Percentiles rank a stretch among this genome's conserved stretches.
Evolutionary conservation across 1,284 basidiomycete species (phyloP).

Genomic region (Cryptococcus sp.): DNA sequence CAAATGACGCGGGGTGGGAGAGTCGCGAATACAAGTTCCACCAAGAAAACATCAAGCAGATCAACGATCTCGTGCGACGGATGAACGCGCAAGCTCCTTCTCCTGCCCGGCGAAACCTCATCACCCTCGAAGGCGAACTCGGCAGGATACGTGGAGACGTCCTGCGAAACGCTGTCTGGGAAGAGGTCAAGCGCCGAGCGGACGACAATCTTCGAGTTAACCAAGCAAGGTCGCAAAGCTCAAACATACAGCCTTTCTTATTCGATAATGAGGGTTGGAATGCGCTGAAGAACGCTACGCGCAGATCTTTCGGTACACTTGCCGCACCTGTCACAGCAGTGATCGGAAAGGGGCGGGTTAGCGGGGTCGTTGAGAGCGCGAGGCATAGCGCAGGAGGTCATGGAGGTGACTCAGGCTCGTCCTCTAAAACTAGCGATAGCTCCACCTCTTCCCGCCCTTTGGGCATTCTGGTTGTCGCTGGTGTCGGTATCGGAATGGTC

Average conservation of each 20-base stretch:
- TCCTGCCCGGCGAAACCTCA: conserved; percentile 65
- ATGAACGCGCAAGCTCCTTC: conserved; percentile 80
- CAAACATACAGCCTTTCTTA: conserved; percentile 9
- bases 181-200: conserved; percentile 36
- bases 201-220: conserved; percentile 16
- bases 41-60: conserved; percentile 65
- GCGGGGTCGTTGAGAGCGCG: conserved; percentile 8
- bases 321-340: conserved; percentile 25
- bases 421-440: neutral
- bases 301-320: conserved; percentile 35
- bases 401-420: neutral
- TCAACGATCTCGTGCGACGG: conserved; percentile 72
- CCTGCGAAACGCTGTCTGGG: conserved; percentile 40
- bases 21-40: conserved; percentile 70
- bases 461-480: conserved; percentile 28
- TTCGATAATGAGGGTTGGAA: conserved; percentile 27
- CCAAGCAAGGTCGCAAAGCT: neutral
- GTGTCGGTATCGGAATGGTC: conserved; percentile 29
- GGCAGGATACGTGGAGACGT: conserved; percentile 60
- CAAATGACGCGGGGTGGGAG: conserved; percentile 74
- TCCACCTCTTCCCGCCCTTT: conserved; percentile 20
- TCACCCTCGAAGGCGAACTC: conserved; percentile 63
- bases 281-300: conserved; percentile 23
- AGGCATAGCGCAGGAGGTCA: conserved; percentile 1
- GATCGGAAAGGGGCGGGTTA: conserved; percentile 19